Percentiles rank a stretch among this genome's conserved stretches.
These are phyloP conservation scores for Lepidium africanum DNA, from an alignment of 345 rosid species.

Conservation along the genomic window DNA sequence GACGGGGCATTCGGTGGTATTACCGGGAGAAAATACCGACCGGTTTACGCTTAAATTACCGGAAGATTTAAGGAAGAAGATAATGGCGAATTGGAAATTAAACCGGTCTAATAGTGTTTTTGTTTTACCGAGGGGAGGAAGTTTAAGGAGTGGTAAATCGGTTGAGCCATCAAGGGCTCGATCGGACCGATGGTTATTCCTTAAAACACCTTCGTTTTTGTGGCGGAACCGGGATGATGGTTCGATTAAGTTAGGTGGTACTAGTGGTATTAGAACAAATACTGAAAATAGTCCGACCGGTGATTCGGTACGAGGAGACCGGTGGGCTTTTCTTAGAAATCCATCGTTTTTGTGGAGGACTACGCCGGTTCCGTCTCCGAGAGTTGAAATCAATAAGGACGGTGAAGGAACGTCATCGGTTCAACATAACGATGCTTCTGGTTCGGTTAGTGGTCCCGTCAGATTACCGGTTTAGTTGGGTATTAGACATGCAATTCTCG, in stretches of 20 bases:
- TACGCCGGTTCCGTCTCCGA: constrained; percentile 46
- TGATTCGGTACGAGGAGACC: constrained; percentile 37
- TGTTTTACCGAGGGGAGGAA: constrained; percentile 42
- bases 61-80: constrained; percentile 60
- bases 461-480: constrained; percentile 45
- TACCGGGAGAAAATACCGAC: constrained; percentile 75
- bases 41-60: constrained; percentile 77
- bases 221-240: constrained; percentile 27
- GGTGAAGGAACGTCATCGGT: constrained; percentile 28
- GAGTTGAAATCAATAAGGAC: constrained; percentile 20
- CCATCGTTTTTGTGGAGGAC: constrained; percentile 47
- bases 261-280: constrained; percentile 1
- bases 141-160: constrained; percentile 38
- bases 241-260: constrained; percentile 23
- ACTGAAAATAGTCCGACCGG: constrained; percentile 3
- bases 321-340: constrained; percentile 41
- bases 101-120: constrained; percentile 60
- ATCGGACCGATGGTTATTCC: constrained; percentile 29
- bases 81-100: constrained; percentile 52
- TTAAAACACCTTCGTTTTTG: constrained; percentile 26
- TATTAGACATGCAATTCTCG: not conserved
- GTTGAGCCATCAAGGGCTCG: not conserved
- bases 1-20: constrained; percentile 85
- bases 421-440: constrained; percentile 11
- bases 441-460: constrained; percentile 17